A percentile compares a stretch with the other conserved stretches of the same genome.
phyloP scores from a whole-genome alignment of 2,329 filamentous ascomycete genomes.

The Exophiala sp. region DNA sequence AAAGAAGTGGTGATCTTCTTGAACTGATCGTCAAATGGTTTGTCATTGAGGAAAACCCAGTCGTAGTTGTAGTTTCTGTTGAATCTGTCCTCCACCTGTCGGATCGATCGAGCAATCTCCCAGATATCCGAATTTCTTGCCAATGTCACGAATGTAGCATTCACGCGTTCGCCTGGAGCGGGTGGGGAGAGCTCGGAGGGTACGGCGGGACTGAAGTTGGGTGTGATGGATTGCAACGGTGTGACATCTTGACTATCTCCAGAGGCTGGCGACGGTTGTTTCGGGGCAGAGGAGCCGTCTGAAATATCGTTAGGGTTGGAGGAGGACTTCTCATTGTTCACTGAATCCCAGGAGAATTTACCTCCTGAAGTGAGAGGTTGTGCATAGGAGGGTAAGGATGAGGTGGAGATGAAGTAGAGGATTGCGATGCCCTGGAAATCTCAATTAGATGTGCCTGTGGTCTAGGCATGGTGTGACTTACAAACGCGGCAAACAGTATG shows the following conservation, averaged over 20 bases:
- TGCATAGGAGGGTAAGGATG: constrained; percentile 39
- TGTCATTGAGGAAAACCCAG: constrained; percentile 98
- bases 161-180: constrained; percentile 69
- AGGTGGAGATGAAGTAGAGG: constrained; percentile 75
- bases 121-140: constrained; percentile 90
- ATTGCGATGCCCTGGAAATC: constrained; percentile 55
- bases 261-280: constrained; percentile 5
- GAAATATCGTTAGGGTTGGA: constrained; percentile 4
- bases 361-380: constrained; percentile 26
- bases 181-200: constrained; percentile 35
- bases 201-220: constrained; percentile 6
- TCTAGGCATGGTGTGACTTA: constrained; percentile 45
- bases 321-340: not conserved
- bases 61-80: constrained; percentile 96
- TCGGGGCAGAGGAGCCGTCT: constrained; percentile 15
- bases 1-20: constrained; percentile 84
- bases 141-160: constrained; percentile 94
- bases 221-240: constrained; percentile 29
- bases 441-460: constrained; percentile 21
- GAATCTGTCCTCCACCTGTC: constrained; percentile 95
- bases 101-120: constrained; percentile 94
- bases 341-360: constrained; percentile 20
- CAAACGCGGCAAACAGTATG: constrained; percentile 75
- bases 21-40: constrained; percentile 87
- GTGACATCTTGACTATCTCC: constrained; percentile 26